A percentile compares a stretch with the other conserved stretches of the same genome.
These are phyloP conservation scores for Triticum monococcum DNA, from an alignment of 176 grass and related monocot species.

Conservation along the genomic window DNA sequence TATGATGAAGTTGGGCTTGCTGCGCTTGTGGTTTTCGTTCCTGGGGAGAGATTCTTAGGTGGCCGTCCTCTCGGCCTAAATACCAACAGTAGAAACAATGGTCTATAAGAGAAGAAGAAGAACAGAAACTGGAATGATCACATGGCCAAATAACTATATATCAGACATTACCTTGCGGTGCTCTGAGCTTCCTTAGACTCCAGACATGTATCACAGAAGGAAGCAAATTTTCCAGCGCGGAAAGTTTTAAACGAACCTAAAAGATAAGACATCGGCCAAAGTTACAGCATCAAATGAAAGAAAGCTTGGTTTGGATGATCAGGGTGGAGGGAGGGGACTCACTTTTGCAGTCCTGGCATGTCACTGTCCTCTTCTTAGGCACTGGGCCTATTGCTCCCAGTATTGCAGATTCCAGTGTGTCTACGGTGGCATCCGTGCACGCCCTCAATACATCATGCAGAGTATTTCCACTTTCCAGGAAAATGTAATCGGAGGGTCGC, in stretches of 20 bases:
- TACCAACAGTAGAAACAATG: not conserved
- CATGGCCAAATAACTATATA: not conserved
- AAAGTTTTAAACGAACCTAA: conserved; percentile 46
- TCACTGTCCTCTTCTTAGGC: conserved; percentile 43
- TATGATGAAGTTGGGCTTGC: not conserved
- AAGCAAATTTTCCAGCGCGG: conserved; percentile 48
- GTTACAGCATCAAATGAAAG: not conserved
- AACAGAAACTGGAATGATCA: not conserved
- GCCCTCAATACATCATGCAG: conserved; percentile 55
- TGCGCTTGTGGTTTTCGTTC: not conserved
- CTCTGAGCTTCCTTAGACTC: conserved; percentile 36
- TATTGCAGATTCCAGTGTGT: conserved; percentile 56
- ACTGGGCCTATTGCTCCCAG: conserved; percentile 44
- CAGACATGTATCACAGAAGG: conserved; percentile 57
- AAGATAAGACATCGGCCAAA: conserved; percentile 9
- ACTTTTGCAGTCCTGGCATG: conserved; percentile 59
- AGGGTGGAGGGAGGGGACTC: not conserved
- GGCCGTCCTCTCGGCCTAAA: conserved; percentile 22
- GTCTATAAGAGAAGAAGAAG: not conserved
- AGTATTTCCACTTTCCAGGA: conserved; percentile 66
- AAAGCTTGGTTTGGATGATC: not conserved
- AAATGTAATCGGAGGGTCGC: conserved; percentile 69
- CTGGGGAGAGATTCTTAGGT: not conserved
- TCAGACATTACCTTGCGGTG: conserved; percentile 34
- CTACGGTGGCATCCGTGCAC: conserved; percentile 42